phyloP scores from a whole-genome alignment of 2,329 filamentous ascomycete species.

The Talaromyces sp. region DNA sequence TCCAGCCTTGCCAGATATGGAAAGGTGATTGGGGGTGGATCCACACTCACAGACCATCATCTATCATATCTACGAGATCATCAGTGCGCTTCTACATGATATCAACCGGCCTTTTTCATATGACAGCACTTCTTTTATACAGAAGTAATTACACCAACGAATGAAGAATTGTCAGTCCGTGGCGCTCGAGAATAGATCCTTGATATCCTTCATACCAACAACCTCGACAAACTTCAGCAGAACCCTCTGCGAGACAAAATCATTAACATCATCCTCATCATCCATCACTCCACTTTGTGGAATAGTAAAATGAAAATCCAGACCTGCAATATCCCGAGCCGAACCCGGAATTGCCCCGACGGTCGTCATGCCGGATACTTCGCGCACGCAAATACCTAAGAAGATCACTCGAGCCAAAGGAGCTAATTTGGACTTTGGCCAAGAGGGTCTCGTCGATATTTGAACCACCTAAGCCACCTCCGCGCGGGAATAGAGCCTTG shows the following conservation, averaged over 20 bases:
- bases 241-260: neutral
- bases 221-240: neutral
- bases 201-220: neutral
- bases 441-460: neutral
- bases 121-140: neutral
- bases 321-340: neutral
- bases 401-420: slow-evolving; percentile 2
- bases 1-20: slow-evolving; percentile 3
- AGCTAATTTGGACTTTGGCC: slow-evolving; percentile 3
- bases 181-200: neutral
- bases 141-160: neutral
- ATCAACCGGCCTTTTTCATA: no score
- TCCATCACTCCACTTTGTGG: neutral
- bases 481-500: neutral
- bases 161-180: neutral
- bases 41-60: slow-evolving; percentile 7
- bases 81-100: neutral
- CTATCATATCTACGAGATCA: neutral
- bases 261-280: neutral
- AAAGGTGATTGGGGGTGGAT: neutral
- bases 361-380: neutral
- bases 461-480: neutral
- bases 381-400: slow-evolving; percentile 1
- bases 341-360: neutral
- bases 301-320: neutral